These are phyloP conservation scores for Suhomyces xylopsoci DNA, from an alignment of 805 yeast genomes.

Conservation along the genomic window DNA sequence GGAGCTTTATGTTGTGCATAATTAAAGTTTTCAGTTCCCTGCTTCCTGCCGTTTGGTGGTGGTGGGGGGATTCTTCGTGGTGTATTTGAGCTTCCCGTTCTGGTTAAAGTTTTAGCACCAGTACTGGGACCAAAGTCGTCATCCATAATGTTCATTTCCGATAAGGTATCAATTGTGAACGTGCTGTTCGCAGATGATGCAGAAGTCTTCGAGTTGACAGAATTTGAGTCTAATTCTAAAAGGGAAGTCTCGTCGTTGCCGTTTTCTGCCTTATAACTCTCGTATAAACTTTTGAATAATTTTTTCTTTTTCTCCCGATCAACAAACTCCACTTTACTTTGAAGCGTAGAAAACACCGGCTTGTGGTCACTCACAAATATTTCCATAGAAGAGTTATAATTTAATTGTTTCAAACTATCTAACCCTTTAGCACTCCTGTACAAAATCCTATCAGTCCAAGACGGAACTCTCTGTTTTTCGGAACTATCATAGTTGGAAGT, in stretches of 20 bases:
- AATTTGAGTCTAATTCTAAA: constrained; percentile 6
- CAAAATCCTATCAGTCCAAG: constrained; percentile 92
- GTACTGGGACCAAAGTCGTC: constrained; percentile 23
- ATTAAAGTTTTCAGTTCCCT: constrained; percentile 1
- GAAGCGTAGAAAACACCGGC: constrained; percentile 84
- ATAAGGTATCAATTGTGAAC: constrained; percentile 28
- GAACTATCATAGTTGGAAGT: constrained; percentile 80
- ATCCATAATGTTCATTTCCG: constrained; percentile 37
- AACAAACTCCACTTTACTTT: constrained; percentile 61
- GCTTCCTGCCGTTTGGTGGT: constrained; percentile 18
- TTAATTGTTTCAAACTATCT: constrained; percentile 49
- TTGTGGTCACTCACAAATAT: constrained; percentile 81
- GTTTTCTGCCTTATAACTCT: constrained; percentile 27
- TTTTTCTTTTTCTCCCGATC: constrained; percentile 40
- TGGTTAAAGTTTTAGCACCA: constrained; percentile 13
- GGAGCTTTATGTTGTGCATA: not conserved
- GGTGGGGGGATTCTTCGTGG: constrained; percentile 33
- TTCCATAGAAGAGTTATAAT: constrained; percentile 62
- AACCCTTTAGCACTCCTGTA: constrained; percentile 49
- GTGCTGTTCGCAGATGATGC: constrained; percentile 7
- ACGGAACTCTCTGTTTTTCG: constrained; percentile 90
- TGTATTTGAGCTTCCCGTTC: constrained; percentile 3
- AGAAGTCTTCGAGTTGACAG: constrained; percentile 10
- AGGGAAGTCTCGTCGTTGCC: constrained; percentile 16
- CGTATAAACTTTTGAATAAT: constrained; percentile 27